Percentiles rank a stretch among this genome's conserved stretches.
These are phyloP conservation scores for Rhododendron mucronatum DNA, from an alignment of 148 eudicot species.

Conservation along the genomic window DNA sequence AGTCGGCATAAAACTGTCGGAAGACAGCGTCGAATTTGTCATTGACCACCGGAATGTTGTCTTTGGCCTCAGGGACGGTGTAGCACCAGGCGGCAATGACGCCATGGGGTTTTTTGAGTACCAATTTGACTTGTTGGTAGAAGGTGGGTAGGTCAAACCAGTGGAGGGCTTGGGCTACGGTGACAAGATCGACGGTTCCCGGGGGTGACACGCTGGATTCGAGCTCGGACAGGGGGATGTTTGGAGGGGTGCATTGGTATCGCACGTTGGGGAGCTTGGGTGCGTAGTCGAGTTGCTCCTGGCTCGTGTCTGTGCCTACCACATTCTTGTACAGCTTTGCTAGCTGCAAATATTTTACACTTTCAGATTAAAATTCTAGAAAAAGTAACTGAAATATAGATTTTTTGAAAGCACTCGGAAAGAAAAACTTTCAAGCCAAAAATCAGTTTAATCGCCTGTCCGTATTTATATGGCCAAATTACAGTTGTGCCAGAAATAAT, in stretches of 20 bases:
- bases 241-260: constrained; percentile 49
- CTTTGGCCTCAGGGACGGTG: constrained; percentile 45
- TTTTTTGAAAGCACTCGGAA: too few species aligned
- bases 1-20: constrained; percentile 27
- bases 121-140: constrained; percentile 46
- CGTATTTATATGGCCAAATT: too few species aligned
- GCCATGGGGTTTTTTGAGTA: constrained; percentile 73
- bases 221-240: constrained; percentile 31
- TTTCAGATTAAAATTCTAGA: not conserved
- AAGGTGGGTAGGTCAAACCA: constrained; percentile 73
- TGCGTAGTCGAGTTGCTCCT: constrained; percentile 64
- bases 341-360: constrained; percentile 40
- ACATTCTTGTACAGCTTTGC: constrained; percentile 60
- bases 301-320: constrained; percentile 79
- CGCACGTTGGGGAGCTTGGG: constrained; percentile 61
- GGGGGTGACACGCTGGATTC: constrained; percentile 21
- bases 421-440: too few species aligned
- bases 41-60: constrained; percentile 8
- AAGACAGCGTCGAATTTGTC: constrained; percentile 42
- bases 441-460: too few species aligned
- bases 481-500: too few species aligned
- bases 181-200: constrained; percentile 55
- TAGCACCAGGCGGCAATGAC: constrained; percentile 89
- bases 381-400: not conserved
- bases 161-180: constrained; percentile 78